Evolutionary conservation across 805 yeast species (phyloP).

Genomic region (Saitoella complicata): DNA sequence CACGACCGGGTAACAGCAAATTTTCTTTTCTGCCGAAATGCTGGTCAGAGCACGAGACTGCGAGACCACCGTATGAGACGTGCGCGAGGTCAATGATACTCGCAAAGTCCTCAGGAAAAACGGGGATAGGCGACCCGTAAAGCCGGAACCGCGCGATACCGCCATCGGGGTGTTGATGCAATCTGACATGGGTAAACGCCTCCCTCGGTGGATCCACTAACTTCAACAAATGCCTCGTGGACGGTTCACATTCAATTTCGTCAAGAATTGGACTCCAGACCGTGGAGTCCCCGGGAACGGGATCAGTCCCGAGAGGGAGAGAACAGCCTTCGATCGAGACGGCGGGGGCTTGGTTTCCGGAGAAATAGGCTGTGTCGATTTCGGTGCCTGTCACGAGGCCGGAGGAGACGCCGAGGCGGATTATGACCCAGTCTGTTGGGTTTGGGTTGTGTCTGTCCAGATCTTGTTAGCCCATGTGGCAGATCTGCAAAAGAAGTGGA

Average conservation of each 20-base stretch:
- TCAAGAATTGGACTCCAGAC: constrained; percentile 58
- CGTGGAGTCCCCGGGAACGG: constrained; percentile 21
- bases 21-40: constrained; percentile 90
- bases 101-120: constrained; percentile 33
- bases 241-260: constrained; percentile 73
- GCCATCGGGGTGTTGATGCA: constrained; percentile 94
- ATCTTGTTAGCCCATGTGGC: constrained; percentile 70
- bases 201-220: constrained; percentile 41
- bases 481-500: neutral
- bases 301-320: constrained; percentile 20
- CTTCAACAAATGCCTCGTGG: constrained; percentile 67
- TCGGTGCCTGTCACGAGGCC: constrained; percentile 73
- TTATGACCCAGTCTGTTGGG: constrained; percentile 74
- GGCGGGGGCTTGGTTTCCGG: constrained; percentile 88
- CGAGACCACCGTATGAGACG: constrained; percentile 78
- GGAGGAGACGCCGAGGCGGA: constrained; percentile 67
- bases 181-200: constrained; percentile 53
- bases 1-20: constrained; percentile 81
- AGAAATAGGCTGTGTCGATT: constrained; percentile 84
- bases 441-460: constrained; percentile 80
- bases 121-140: constrained; percentile 72
- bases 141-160: constrained; percentile 91
- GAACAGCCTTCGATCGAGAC: constrained; percentile 53
- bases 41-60: constrained; percentile 70
- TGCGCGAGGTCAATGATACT: constrained; percentile 57